Percentiles rank a stretch among this genome's conserved stretches.
Conservation (phyloP, 2,329 filamentous ascomycete genomes). For the Hypoxylon sp. region DNA sequence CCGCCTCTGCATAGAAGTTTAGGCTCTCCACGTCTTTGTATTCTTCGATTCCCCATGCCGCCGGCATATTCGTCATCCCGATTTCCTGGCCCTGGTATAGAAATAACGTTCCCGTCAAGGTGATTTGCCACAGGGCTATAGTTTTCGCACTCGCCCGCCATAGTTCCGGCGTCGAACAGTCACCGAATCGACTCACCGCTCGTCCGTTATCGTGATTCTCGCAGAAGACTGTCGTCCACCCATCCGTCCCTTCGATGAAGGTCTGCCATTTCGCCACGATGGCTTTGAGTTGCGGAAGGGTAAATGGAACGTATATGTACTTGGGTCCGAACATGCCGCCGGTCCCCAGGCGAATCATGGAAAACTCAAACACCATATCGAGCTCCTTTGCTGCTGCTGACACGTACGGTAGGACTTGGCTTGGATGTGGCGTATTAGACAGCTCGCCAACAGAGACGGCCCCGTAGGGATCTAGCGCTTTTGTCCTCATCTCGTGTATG, state of each 20-base stretch:
- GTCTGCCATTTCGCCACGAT: conserved; percentile 65
- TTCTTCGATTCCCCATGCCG: conserved; percentile 65
- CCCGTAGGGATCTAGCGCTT: conserved; percentile 68
- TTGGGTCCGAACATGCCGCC: conserved; percentile 63
- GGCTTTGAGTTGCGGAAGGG: conserved; percentile 61
- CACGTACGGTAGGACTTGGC: conserved; percentile 69
- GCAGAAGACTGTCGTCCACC: conserved; percentile 72
- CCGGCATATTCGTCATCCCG: conserved; percentile 71
- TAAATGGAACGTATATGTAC: conserved; percentile 66
- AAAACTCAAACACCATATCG: conserved; percentile 74
- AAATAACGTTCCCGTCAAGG: conserved; percentile 69
- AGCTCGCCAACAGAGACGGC: conserved; percentile 76
- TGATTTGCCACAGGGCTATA: conserved; percentile 65
- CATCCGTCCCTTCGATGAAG: conserved; percentile 65
- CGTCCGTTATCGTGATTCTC: conserved; percentile 77
- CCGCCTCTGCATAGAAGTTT: conserved; percentile 66
- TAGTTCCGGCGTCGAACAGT: conserved; percentile 60
- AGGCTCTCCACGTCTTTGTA: conserved; percentile 69
- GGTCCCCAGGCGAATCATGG: conserved; percentile 68
- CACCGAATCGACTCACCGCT: conserved; percentile 68
- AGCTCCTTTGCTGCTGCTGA: conserved; percentile 67
- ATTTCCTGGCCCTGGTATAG: conserved; percentile 75
- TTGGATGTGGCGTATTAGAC: conserved; percentile 67
- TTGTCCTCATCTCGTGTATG: conserved; percentile 69
- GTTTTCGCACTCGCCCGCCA: conserved; percentile 66